phyloP scores from a whole-genome alignment of 2,329 filamentous ascomycete species.

The Verticillium zaregamsianum region DNA sequence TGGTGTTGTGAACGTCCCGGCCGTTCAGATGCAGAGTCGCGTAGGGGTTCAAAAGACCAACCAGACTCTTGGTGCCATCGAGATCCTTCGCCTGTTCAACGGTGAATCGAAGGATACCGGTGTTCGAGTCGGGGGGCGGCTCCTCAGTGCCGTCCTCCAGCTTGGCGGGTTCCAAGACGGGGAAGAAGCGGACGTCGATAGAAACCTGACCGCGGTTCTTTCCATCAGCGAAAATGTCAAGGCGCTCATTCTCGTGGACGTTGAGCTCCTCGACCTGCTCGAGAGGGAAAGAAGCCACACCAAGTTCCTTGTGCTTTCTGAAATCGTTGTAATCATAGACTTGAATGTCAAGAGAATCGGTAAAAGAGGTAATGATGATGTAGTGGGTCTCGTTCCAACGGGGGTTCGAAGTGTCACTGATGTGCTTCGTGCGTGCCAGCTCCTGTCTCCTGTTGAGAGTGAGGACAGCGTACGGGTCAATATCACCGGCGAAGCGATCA shows the following conservation, averaged over 20 bases:
- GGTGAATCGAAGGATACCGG: constrained; percentile 89
- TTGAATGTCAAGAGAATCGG: constrained; percentile 79
- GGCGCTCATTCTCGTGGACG: constrained; percentile 76
- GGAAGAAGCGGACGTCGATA: constrained; percentile 90
- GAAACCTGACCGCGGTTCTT: constrained; percentile 77
- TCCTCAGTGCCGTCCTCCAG: constrained; percentile 73
- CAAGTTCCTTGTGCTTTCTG: constrained; percentile 94
- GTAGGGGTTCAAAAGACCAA: constrained; percentile 89
- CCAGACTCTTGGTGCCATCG: constrained; percentile 85
- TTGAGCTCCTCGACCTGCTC: constrained; percentile 74
- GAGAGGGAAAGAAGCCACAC: constrained; percentile 77
- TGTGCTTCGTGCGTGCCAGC: constrained; percentile 82
- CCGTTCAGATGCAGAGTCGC: constrained; percentile 84
- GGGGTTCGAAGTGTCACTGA: constrained; percentile 80
- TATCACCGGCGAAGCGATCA: constrained; percentile 87
- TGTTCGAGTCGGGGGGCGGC: constrained; percentile 83
- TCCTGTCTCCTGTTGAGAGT: constrained; percentile 79
- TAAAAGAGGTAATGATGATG: constrained; percentile 87
- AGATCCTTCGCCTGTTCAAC: constrained; percentile 96
- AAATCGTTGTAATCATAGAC: constrained; percentile 93
- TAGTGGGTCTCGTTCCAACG: constrained; percentile 97
- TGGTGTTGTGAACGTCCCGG: constrained; percentile 83
- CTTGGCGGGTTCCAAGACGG: constrained; percentile 71
- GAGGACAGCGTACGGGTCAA: constrained; percentile 84
- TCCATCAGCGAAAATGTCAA: constrained; percentile 82